Evolutionary conservation across 1,284 basidiomycete genomes (phyloP), one percentile per base, ranked within the genome.

Genomic region (Cronartium quercuum): DNA sequence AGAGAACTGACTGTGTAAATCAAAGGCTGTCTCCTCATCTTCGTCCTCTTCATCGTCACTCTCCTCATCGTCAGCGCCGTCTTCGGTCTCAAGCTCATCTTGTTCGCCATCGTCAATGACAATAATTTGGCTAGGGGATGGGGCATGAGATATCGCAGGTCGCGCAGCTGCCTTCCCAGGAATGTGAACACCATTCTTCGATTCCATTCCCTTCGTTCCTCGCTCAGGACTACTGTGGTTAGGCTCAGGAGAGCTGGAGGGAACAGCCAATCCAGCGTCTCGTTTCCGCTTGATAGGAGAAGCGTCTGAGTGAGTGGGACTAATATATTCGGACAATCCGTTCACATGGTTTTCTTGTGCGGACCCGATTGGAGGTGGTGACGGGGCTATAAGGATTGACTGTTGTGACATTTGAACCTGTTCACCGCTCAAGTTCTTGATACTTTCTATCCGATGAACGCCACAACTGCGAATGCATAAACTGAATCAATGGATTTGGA

Each of bases 251-350:
- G n/a, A n/a, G n/a, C n/a, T n/a, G n/a, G n/a, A n/a, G 3, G 60
- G 60, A 21, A 34, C 18, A 35, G 60, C 18, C 21, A 62, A 4
- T 35, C 38, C 60, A 35, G 21, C 60, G 37, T 66, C 64, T 42
- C 64, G 35, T 51, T 66, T 66, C 37, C 64, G 35, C 37, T 66
- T 66, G 64, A 29, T 37, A 38, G 18, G 18, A 10, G 57, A 12
- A 61, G 13, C 35, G 18, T 34, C 18, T 34, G 60, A 61, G 13
- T 29, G 3, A 29, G 58, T 29, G 24, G 9, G 12, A 10, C 24
- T 58, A 4, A 24, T 29, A 61, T 61, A 38, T 5, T 29, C 4
- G 21, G 4, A 3, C 35, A 24, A 29, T 24, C 3, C 3, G 21
- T 34, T 34, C 24, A 61, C 37, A 34, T 10, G 60, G 6, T 34